Conservation (phyloP, 805 yeast genomes). For the Teunomyces kruisii region DNA sequence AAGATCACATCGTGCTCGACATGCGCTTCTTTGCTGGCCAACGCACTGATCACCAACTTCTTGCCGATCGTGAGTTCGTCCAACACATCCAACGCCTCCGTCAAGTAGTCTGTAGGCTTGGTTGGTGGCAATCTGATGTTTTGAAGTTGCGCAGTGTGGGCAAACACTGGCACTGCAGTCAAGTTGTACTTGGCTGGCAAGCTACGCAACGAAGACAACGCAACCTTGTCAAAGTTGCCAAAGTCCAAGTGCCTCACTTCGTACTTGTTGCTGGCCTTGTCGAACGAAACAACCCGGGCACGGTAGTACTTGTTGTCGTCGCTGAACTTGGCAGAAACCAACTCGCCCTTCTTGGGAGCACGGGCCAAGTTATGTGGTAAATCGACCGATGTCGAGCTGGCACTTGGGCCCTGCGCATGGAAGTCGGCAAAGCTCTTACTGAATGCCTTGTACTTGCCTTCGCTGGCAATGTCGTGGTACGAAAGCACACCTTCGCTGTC, state of each 20-base stretch:
- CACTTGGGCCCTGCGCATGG: conserved; percentile 38
- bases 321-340: conserved; percentile 53
- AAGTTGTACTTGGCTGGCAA: conserved; percentile 52
- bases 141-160: conserved; percentile 53
- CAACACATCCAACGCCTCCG: conserved; percentile 53
- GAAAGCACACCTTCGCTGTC: conserved; percentile 43
- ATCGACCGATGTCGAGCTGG: conserved; percentile 35
- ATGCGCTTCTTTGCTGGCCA: conserved; percentile 37
- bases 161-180: conserved; percentile 48
- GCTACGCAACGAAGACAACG: conserved; percentile 45
- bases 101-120: conserved; percentile 52
- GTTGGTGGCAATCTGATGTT: conserved; percentile 58
- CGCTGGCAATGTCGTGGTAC: conserved; percentile 45
- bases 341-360: conserved; percentile 54
- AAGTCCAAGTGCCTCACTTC: conserved; percentile 62
- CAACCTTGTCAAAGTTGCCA: conserved; percentile 52
- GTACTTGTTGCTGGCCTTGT: conserved; percentile 41
- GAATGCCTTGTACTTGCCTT: conserved; percentile 39
- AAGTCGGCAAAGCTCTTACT: conserved; percentile 49
- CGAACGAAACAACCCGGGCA: conserved; percentile 50
- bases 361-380: conserved; percentile 39
- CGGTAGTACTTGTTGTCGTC: conserved; percentile 59
- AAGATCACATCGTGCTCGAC: conserved; percentile 52
- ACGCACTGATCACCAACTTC: conserved; percentile 54
- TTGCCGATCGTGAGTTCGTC: conserved; percentile 54